Percentiles rank a stretch among this genome's conserved stretches.
Conservation (phyloP, 768 basidiomycete species). For the Infundibulicybe gibba region DNA sequence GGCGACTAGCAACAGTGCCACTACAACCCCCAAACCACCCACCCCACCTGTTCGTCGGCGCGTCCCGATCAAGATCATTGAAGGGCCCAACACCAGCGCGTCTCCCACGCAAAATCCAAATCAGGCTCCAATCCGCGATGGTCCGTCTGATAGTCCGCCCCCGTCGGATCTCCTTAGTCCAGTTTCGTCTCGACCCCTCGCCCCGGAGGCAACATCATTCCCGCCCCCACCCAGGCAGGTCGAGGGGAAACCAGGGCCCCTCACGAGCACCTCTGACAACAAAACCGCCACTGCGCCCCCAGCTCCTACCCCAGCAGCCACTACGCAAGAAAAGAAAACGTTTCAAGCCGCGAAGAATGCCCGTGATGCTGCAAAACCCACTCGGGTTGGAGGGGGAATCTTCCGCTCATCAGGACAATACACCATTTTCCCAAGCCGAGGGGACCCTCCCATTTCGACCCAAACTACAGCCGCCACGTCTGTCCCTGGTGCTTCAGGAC, state of each 20-base stretch:
- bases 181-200: conserved; percentile 30
- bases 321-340: conserved; percentile 20
- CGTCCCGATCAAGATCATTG: conserved; percentile 6
- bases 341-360: conserved; percentile 60
- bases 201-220: background rate
- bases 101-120: background rate
- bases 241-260: no score
- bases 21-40: background rate
- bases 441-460: conserved; percentile 9
- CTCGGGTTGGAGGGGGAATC: conserved; percentile 65
- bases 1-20: no score
- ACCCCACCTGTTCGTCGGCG: background rate
- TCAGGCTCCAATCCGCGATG: background rate
- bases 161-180: conserved; percentile 28
- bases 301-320: conserved; percentile 6
- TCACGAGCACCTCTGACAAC: no score
- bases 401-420: conserved; percentile 63
- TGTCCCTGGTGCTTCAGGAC: conserved; percentile 3
- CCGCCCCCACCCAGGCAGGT: conserved; percentile 1
- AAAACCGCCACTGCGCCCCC: conserved; percentile 6
- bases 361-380: conserved; percentile 41
- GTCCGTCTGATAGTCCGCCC: conserved; percentile 1
- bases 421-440: conserved; percentile 44
- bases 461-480: background rate
- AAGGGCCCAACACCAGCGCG: conserved; percentile 1